Base-by-base conservation (phyloP, 306 rosid species). In the Morella rubra region DNA sequence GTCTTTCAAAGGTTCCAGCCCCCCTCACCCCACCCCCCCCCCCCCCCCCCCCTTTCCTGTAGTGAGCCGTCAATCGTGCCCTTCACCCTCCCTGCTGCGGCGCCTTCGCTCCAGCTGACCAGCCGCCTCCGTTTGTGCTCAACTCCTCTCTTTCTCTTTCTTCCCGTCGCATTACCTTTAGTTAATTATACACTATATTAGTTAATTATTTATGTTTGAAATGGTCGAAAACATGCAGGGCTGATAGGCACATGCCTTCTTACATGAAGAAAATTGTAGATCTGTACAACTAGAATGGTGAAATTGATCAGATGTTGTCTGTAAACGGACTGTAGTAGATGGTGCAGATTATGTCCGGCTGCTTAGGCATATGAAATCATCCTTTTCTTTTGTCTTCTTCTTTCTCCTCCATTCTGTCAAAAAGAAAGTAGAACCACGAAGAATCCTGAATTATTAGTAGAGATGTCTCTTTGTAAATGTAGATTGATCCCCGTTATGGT, bases 261-360 rank as follows among this genome's bases (percentile, higher is more conserved):
- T 95, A 89, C 82, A 89, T 97, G 22, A 95, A 92, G 89, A 95
- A 88, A 85, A 47, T 95, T 6, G 97, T 95, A 84, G 96, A 92
- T 67, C 53, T 81, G 81, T 95, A 95, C 89, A 92, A 95, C 90
- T 77, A 88, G 84, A 89, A 92, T 69, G 97, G 97, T 81, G 89
- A 92, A 88, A 90, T 95, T 58, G 90, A 92, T 55, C 75, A 78
- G 85, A 89, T 92, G 81, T n/a, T n/a, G n/a, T 85, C 95, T 50
- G 50, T 76, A 76, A 90, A 90, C 87, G 81, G 79, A 88, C 44
- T 7, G 24, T n/a, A 16, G 42, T 52, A 20, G 74, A 61, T 40
- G 44, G 19, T 16, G 2, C 20, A 67, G 50, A 62, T 8, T 14
- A 60, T 18, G 73, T 12, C 65, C 1, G 40, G 20, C 45, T 59